These are phyloP conservation scores for Trematosphaeria pertusa DNA, from an alignment of 2,329 filamentous ascomycete genomes.

Conservation along the genomic window DNA sequence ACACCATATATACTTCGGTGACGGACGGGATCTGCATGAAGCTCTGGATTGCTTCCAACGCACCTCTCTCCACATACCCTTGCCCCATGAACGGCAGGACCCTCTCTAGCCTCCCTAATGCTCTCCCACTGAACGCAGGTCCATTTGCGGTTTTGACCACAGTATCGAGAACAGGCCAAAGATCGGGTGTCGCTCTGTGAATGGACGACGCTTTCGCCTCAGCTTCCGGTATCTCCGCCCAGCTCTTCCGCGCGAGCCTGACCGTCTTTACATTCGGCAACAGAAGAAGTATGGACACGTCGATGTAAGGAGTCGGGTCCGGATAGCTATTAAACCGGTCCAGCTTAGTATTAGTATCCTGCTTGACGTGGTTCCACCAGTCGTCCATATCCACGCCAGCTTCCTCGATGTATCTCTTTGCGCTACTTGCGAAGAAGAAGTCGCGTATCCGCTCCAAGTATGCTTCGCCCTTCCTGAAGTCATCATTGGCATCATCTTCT, in stretches of 20 bases:
- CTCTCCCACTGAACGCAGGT: background rate
- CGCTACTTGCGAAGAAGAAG: background rate
- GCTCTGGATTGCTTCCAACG: background rate
- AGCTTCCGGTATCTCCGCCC: no score
- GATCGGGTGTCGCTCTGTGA: background rate
- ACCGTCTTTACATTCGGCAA: background rate
- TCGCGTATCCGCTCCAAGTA: background rate
- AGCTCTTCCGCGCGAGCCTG: no score
- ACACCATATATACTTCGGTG: background rate
- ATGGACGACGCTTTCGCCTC: background rate
- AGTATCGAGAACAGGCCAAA: background rate
- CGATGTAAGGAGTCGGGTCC: background rate
- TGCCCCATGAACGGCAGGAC: background rate
- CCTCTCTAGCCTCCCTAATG: background rate
- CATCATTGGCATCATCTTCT: background rate
- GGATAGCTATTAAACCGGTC: no score
- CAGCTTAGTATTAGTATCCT: background rate
- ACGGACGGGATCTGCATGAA: background rate
- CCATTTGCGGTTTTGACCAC: background rate
- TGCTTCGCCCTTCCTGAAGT: background rate
- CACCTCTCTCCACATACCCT: background rate
- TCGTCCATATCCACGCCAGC: conserved; percentile 3
- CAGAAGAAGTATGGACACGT: background rate
- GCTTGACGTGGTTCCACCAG: conserved; percentile 1
- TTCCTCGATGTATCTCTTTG: background rate